These are phyloP conservation scores for Boletus huronensis DNA, from an alignment of 768 basidiomycete species.

Conservation along the genomic window DNA sequence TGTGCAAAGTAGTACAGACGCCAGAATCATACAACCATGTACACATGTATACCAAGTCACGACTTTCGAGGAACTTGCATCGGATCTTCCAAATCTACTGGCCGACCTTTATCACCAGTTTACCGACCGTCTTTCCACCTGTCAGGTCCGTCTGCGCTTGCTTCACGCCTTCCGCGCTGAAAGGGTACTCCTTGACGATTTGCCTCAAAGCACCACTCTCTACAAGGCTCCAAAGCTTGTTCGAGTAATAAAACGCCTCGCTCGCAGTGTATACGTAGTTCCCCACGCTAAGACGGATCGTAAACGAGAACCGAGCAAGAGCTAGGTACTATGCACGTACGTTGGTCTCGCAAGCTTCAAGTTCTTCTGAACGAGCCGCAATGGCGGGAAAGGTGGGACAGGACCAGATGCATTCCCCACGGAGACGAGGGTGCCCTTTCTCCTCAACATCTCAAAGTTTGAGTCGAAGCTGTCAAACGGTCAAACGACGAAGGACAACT, in stretches of 20 bases:
- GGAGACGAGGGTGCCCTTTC: constrained; percentile 88
- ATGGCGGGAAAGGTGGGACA: constrained; percentile 69
- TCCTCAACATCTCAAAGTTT: constrained; percentile 74
- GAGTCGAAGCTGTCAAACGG: constrained; percentile 56
- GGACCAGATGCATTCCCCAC: constrained; percentile 91
- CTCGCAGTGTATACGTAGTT: constrained; percentile 74
- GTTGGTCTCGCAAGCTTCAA: constrained; percentile 73
- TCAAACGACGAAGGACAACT: constrained; percentile 2
- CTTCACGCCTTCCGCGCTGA: constrained; percentile 74
- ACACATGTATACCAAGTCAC: background rate
- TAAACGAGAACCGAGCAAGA: background rate
- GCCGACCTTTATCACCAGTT: constrained; percentile 73
- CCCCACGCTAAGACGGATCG: constrained; percentile 45
- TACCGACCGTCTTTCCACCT: constrained; percentile 77
- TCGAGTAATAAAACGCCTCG: constrained; percentile 66
- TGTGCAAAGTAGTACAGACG: background rate
- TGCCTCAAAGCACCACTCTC: constrained; percentile 59
- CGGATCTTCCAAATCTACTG: constrained; percentile 8
- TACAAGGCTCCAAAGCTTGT: constrained; percentile 60
- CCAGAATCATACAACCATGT: constrained; percentile 3
- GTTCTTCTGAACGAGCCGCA: constrained; percentile 79
- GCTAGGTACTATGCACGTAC: constrained; percentile 37
- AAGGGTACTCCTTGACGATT: constrained; percentile 74
- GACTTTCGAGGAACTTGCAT: background rate
- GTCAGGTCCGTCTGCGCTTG: constrained; percentile 77